Base-by-base conservation (phyloP, 257 asterid genomes). In the Solanum piurae region DNA sequence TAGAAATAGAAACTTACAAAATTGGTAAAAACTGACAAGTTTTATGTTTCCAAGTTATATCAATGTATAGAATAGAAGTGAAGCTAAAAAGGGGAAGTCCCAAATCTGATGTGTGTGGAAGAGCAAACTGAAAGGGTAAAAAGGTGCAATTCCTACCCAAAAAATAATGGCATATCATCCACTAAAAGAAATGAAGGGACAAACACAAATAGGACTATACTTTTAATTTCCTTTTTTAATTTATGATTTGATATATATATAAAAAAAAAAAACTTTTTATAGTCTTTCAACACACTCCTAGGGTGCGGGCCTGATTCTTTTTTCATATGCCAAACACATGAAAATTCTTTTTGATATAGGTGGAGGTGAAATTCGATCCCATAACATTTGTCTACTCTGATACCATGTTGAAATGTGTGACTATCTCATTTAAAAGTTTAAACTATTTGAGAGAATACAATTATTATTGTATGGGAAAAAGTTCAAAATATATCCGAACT, bases 11-110 rank as follows among this genome's bases (percentile, higher is more conserved):
- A 49, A 79, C 92, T 91, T 89, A 91, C 98, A 92, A 90, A 95
- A 87, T 87, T 93, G 96, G 94, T 88, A 93, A 94, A 91, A 87
- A 80, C 88, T 7, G 89, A 87, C 92, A 86, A 49, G 87, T 88
- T 55, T 91, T 92, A 5, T 64, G 83, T 88, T 91, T 89, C 91
- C 90, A 88, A 87, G 87, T 29, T 68, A 52, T 52, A 52, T n/a
- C 16, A 77, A 60, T 76, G 87, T 86, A 16, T 16, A 16, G 62
- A 52, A 49, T 82, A 89, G 92, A 92, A 79, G 93, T 89, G 86
- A 87, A 91, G 91, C 68, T 80, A 91, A 20, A 93, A 94, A 93
- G 89, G 90, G 91, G 83, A 87, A 88, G 85, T 80, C 85, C 85
- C 91, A 87, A 86, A 91, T 88, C 87, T 86, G 88, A 84, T 88